phyloP scores from a whole-genome alignment of 345 rosid species.

The Arabis hirsuta region DNA sequence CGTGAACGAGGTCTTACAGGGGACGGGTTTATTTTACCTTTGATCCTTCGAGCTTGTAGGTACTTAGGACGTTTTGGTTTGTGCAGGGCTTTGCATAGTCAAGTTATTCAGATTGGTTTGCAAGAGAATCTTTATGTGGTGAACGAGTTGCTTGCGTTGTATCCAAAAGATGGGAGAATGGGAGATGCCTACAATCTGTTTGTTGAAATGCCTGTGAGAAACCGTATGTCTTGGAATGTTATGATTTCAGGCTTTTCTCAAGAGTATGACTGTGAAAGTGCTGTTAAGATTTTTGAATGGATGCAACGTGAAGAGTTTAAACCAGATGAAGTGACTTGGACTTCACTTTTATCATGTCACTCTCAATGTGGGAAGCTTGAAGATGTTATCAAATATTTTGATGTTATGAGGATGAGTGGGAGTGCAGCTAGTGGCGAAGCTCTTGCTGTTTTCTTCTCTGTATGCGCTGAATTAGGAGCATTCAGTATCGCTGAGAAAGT shows the following conservation, averaged over 20 bases:
- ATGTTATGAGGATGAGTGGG: constrained; percentile 55
- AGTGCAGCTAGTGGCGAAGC: constrained; percentile 50
- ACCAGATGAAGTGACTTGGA: constrained; percentile 77
- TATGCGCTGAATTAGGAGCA: constrained; percentile 48
- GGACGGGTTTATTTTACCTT: constrained; percentile 66
- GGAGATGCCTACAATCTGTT: constrained; percentile 57
- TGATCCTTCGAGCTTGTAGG: constrained; percentile 59
- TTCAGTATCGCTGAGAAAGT: constrained; percentile 45
- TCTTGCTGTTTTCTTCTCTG: constrained; percentile 66
- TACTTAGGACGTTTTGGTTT: constrained; percentile 36
- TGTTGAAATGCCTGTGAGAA: constrained; percentile 59
- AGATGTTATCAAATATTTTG: constrained; percentile 53
- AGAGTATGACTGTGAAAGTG: constrained; percentile 53
- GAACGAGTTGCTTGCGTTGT: constrained; percentile 68
- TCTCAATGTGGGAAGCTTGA: constrained; percentile 55
- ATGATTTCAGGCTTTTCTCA: constrained; percentile 63
- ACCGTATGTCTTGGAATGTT: constrained; percentile 67
- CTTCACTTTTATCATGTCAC: constrained; percentile 66
- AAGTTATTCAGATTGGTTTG: constrained; percentile 56
- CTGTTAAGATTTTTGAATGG: constrained; percentile 52
- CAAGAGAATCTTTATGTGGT: constrained; percentile 52
- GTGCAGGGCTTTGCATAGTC: constrained; percentile 55
- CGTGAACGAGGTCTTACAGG: constrained; percentile 52
- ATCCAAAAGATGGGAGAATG: constrained; percentile 52
- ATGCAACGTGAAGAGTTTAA: constrained; percentile 65